Conservation (phyloP, 169 alveolate genomes). For the Besnoitia besnoiti region DNA sequence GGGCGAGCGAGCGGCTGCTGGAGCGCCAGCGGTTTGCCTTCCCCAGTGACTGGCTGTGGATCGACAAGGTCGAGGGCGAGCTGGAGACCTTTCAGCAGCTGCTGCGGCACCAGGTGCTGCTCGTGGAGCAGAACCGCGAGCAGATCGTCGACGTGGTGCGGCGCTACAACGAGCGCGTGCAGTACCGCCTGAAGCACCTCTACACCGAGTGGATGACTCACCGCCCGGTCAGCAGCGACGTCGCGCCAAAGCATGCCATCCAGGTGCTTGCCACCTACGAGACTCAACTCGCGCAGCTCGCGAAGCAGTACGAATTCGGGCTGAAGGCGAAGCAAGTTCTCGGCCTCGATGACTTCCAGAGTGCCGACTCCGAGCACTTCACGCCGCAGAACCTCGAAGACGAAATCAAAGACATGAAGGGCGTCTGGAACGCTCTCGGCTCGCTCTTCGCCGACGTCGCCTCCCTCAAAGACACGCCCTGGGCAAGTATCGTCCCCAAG, state of each 20-base stretch:
- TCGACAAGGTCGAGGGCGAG: conserved; percentile 93
- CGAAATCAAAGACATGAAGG: conserved; percentile 85
- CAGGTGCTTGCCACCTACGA: conserved; percentile 48
- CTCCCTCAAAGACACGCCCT: conserved; percentile 83
- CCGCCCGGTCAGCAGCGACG: conserved; percentile 63
- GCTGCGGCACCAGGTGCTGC: conserved; percentile 67
- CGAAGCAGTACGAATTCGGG: conserved; percentile 46
- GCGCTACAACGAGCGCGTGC: conserved; percentile 43
- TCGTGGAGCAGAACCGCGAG: conserved; percentile 53
- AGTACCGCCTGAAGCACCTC: conserved; percentile 62
- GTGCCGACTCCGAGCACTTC: conserved; percentile 46
- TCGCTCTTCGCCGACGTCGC: conserved; percentile 81
- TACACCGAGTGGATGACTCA: conserved; percentile 67
- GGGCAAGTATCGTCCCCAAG: conserved; percentile 87
- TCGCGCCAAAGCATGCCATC: conserved; percentile 64
- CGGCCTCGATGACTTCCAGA: conserved; percentile 39
- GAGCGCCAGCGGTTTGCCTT: conserved; percentile 90
- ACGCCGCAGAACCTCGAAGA: conserved; percentile 83
- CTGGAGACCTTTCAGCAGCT: conserved; percentile 89
- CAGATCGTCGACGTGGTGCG: conserved; percentile 52
- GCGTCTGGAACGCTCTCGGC: conserved; percentile 89
- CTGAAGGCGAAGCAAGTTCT: conserved; percentile 58
- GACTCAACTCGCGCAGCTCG: conserved; percentile 43
- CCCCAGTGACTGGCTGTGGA: conserved; percentile 92
- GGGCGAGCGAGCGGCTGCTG: conserved; percentile 89